These are phyloP conservation scores for Pinguiococcus pyrenoidosus DNA, from an alignment of 108 stramenopile species.

Conservation along the genomic window DNA sequence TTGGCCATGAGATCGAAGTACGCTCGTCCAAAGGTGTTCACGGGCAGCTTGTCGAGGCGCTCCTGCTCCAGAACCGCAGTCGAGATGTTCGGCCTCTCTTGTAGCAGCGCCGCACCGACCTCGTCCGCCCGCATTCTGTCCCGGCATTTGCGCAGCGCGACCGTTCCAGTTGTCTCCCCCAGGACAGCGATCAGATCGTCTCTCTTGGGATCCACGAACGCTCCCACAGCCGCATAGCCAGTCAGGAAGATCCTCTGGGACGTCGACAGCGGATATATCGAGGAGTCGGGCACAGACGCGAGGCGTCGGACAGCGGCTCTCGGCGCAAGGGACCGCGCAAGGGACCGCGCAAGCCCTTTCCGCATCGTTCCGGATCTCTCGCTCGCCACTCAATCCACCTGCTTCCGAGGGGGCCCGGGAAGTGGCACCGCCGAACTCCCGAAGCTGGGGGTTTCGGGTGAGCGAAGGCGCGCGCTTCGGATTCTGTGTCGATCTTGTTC, in stretches of 20 bases:
- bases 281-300: too few relatives aligned
- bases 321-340: too few relatives aligned
- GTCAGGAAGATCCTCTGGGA: constrained; percentile 34
- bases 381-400: not conserved
- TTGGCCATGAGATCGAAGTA: constrained; percentile 63
- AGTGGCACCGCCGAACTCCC: not conserved
- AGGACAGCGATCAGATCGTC: constrained; percentile 81
- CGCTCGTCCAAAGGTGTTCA: constrained; percentile 64
- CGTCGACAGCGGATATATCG: too few relatives aligned
- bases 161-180: constrained; percentile 73
- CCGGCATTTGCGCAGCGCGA: constrained; percentile 26
- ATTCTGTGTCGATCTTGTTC: too few relatives aligned
- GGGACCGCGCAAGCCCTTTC: too few relatives aligned
- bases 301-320: too few relatives aligned
- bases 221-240: constrained; percentile 59
- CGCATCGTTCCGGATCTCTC: too few relatives aligned
- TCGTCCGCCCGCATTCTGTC: constrained; percentile 28
- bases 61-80: constrained; percentile 14
- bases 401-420: not conserved
- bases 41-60: not conserved
- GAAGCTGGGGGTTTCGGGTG: too few relatives aligned
- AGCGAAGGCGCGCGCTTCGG: too few relatives aligned
- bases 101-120: constrained; percentile 16
- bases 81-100: constrained; percentile 10
- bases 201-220: constrained; percentile 64